Percentiles rank a stretch among this genome's conserved stretches.
phyloP scores from a whole-genome alignment of 176 grass and related monocot genomes.

The Alloteropsis semialata region DNA sequence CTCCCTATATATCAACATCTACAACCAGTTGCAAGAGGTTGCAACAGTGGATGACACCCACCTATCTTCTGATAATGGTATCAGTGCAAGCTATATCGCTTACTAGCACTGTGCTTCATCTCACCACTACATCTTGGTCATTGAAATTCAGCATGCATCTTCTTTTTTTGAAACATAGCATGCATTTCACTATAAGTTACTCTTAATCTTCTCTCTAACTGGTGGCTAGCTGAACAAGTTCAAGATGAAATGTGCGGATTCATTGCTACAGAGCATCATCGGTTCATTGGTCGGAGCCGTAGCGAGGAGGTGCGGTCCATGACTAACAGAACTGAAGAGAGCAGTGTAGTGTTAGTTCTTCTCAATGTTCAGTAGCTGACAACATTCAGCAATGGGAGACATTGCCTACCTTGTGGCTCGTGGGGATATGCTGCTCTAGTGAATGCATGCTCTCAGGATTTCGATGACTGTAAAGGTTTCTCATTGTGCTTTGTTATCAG shows the following conservation, averaged over 20 bases:
- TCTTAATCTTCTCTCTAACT: background rate
- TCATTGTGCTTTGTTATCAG: slow-evolving; percentile 76
- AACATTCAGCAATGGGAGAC: background rate
- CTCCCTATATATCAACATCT: too few species aligned
- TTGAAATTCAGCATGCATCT: background rate
- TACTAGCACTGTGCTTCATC: background rate
- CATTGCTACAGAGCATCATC: background rate
- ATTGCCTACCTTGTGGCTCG: background rate
- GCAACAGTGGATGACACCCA: slow-evolving; percentile 11
- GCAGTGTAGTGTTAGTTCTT: background rate
- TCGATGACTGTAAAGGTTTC: slow-evolving; percentile 59
- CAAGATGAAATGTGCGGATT: background rate
- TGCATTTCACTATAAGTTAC: background rate
- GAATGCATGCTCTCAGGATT: slow-evolving; percentile 36
- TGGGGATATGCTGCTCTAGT: background rate
- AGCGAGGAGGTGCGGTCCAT: background rate
- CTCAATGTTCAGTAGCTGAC: background rate
- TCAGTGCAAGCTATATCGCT: background rate
- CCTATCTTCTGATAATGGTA: background rate
- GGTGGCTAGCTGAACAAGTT: background rate
- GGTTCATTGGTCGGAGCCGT: background rate
- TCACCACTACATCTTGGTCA: background rate
- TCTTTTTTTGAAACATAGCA: background rate
- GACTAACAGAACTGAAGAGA: background rate
- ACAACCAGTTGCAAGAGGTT: slow-evolving; percentile 5